phyloP scores from a whole-genome alignment of 345 rosid species.

The Microthlaspi erraticum region DNA sequence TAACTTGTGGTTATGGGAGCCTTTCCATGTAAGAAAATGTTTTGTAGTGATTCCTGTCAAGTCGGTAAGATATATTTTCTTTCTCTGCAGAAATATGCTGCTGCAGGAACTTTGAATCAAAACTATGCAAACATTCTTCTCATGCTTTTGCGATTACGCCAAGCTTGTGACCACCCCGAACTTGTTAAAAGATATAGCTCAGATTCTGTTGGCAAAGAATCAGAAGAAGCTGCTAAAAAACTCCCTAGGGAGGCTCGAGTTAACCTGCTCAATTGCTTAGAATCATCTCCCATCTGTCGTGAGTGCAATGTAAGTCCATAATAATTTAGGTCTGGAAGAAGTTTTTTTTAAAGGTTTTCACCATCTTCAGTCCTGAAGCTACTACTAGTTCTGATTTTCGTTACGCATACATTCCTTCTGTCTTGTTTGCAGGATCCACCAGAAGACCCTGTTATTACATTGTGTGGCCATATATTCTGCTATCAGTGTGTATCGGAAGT shows the following conservation, averaged over 20 bases:
- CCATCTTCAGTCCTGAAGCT: constrained; percentile 13
- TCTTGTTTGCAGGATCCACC: constrained; percentile 83
- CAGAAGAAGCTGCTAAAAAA: constrained; percentile 67
- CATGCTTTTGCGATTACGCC: constrained; percentile 96
- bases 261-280: constrained; percentile 58
- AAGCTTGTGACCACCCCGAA: constrained; percentile 95
- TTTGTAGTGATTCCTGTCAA: constrained; percentile 23
- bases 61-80: constrained; percentile 5
- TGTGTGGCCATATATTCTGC: constrained; percentile 92
- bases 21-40: constrained; percentile 13
- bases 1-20: constrained; percentile 12
- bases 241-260: constrained; percentile 59
- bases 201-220: constrained; percentile 65
- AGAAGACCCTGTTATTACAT: constrained; percentile 83
- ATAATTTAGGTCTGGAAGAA: constrained; percentile 8
- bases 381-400: constrained; percentile 1
- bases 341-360: constrained; percentile 16
- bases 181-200: constrained; percentile 70
- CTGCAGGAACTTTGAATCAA: constrained; percentile 90
- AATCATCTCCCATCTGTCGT: constrained; percentile 62
- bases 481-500: constrained; percentile 82
- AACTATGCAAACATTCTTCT: constrained; percentile 96
- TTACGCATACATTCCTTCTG: constrained; percentile 19
- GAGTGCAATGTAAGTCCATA: constrained; percentile 69
- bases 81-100: constrained; percentile 78